Conservation (phyloP, 2,329 filamentous ascomycete species). For the Fusarium udum region DNA sequence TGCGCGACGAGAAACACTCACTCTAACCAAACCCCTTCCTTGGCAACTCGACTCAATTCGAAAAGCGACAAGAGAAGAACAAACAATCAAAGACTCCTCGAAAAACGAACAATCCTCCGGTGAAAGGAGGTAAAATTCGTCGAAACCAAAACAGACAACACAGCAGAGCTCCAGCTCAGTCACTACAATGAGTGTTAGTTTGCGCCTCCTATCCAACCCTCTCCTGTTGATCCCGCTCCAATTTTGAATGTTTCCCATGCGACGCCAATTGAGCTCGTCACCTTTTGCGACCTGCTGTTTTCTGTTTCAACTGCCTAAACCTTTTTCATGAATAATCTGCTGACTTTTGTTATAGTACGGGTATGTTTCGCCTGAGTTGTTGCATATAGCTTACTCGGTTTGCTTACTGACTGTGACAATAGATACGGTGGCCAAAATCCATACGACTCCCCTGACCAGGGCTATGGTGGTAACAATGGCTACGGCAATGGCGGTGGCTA, state of each 20-base stretch:
- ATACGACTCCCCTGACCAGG: conserved; percentile 63
- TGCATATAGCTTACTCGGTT: neutral
- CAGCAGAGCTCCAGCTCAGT: conserved; percentile 27
- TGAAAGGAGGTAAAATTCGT: neutral
- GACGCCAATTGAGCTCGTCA: conserved; percentile 2
- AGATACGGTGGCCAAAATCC: conserved; percentile 69
- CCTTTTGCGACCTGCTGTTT: neutral
- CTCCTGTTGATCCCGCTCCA: conserved; percentile 20
- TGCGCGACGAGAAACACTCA: conserved; percentile 41
- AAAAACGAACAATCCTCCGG: neutral
- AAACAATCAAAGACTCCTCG: conserved; percentile 8
- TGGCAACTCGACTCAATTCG: conserved; percentile 14
- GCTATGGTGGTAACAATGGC: conserved; percentile 37
- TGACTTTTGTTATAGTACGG: conserved; percentile 56
- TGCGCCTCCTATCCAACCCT: conserved; percentile 26
- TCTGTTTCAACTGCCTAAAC: neutral
- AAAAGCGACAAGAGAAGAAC: conserved; percentile 4
- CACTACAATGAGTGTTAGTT: conserved; percentile 47
- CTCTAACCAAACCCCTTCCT: conserved; percentile 1
- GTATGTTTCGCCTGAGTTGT: conserved; percentile 52
- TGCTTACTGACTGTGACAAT: conserved; percentile 46
- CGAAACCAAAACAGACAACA: neutral
- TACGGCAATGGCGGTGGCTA: conserved; percentile 37
- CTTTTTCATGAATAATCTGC: neutral
- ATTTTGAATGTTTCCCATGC: neutral